Percentiles rank a stretch among this genome's conserved stretches.
Conservation (phyloP, 1,284 basidiomycete genomes). For the Wallemia mellicola region DNA sequence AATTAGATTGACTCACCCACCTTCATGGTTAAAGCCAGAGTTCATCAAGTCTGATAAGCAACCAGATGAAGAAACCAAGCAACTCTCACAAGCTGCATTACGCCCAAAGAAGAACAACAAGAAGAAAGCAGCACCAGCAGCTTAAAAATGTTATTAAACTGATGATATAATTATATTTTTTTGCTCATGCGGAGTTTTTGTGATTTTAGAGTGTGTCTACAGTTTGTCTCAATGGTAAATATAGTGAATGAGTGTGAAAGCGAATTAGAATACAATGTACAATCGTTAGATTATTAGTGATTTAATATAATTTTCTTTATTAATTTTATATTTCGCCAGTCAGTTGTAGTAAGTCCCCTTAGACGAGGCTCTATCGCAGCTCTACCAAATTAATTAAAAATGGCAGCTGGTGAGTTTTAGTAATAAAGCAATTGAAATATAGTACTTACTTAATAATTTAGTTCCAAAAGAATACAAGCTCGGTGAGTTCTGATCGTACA, state of each 20-base stretch:
- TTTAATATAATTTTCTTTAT: background rate
- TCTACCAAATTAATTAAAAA: too few relatives aligned
- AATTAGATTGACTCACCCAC: slow-evolving; percentile 8
- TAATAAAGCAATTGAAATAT: too few relatives aligned
- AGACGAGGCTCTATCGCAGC: too few relatives aligned
- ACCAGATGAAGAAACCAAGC: background rate
- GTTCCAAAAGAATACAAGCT: slow-evolving; percentile 8
- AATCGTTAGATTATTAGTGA: background rate
- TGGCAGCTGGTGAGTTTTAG: background rate
- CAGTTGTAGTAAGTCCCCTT: too few relatives aligned
- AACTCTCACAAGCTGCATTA: background rate
- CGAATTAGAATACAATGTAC: too few relatives aligned
- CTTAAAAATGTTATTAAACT: background rate
- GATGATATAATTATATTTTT: too few relatives aligned
- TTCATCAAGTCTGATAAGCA: background rate
- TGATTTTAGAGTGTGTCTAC: too few relatives aligned
- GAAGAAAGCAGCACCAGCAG: background rate
- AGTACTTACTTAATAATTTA: slow-evolving; percentile 1
- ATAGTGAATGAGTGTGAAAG: background rate
- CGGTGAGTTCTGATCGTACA: background rate
- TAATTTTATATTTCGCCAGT: too few relatives aligned
- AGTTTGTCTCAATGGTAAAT: too few relatives aligned
- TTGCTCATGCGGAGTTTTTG: too few relatives aligned
- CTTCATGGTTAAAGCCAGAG: background rate
- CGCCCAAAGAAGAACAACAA: background rate